Evolutionary conservation across 495 filamentous ascomycete genomes (phyloP).

Genomic region (Niebla homalea): DNA sequence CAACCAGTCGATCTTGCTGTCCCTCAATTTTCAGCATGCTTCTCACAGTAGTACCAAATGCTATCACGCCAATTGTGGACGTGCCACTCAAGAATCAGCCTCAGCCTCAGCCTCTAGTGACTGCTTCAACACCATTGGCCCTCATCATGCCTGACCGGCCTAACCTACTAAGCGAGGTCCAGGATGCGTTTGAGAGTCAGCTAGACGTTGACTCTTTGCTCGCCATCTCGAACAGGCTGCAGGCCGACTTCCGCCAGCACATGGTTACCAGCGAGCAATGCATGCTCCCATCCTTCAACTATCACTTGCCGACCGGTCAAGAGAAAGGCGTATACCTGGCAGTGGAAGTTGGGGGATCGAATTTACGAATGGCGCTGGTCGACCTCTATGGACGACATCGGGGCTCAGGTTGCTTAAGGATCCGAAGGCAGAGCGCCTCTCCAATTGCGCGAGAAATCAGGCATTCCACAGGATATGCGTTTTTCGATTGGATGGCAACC

Average conservation of each 20-base stretch:
- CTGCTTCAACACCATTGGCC: too few species aligned
- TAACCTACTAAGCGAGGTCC: conserved; percentile 10
- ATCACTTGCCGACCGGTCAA: conserved; percentile 44
- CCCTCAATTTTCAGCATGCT: too few species aligned
- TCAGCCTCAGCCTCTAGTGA: too few species aligned
- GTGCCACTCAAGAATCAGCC: too few species aligned
- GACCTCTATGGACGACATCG: conserved; percentile 34
- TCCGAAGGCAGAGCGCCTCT: conserved; percentile 35
- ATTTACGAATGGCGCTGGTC: conserved; percentile 49
- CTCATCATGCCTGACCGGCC: background rate
- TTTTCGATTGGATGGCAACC: conserved; percentile 59
- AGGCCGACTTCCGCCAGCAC: conserved; percentile 41
- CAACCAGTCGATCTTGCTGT: too few species aligned
- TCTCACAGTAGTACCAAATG: too few species aligned
- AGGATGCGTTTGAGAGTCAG: conserved; percentile 7
- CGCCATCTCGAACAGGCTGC: conserved; percentile 44
- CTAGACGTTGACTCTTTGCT: conserved; percentile 9
- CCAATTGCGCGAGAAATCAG: conserved; percentile 42
- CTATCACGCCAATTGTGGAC: too few species aligned
- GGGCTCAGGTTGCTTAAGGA: conserved; percentile 32
- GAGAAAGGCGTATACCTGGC: conserved; percentile 49
- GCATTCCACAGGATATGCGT: conserved; percentile 37
- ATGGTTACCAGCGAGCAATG: conserved; percentile 40
- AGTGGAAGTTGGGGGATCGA: conserved; percentile 56
- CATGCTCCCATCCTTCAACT: conserved; percentile 56